Conservation (phyloP, 2,329 filamentous ascomycete species). For the Gaeumannomyces tritici region DNA sequence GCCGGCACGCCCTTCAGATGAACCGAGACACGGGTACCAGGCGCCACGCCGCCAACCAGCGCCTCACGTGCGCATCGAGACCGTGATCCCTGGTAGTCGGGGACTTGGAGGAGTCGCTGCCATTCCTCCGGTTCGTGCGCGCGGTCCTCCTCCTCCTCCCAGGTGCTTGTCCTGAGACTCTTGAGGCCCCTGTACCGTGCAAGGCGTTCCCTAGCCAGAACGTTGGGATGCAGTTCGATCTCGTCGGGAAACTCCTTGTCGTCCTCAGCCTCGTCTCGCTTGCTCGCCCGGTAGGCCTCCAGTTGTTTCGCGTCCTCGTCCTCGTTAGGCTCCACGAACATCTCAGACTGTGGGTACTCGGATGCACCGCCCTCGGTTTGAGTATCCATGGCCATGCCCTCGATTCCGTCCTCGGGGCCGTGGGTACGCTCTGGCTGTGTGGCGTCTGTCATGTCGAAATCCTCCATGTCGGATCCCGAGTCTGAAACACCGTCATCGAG, state of each 20-base stretch:
- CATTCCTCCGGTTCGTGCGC: conserved; percentile 85
- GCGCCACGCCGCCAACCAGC: conserved; percentile 74
- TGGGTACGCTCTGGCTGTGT: conserved; percentile 45
- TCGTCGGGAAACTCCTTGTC: conserved; percentile 96
- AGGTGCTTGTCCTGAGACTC: conserved; percentile 76
- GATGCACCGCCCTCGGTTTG: conserved; percentile 73
- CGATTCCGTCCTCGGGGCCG: conserved; percentile 70
- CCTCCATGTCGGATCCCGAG: conserved; percentile 76
- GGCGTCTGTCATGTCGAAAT: conserved; percentile 48
- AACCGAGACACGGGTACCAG: conserved; percentile 76
- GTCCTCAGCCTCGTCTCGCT: conserved; percentile 77
- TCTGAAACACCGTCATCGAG: conserved; percentile 66
- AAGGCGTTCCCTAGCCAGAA: conserved; percentile 75
- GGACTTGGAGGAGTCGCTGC: conserved; percentile 73
- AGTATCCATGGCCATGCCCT: conserved; percentile 51
- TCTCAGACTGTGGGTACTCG: conserved; percentile 89
- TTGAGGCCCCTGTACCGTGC: conserved; percentile 85
- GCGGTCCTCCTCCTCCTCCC: conserved; percentile 82
- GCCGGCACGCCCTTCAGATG: conserved; percentile 50
- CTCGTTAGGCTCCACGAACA: conserved; percentile 79
- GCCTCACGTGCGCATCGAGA: conserved; percentile 72
- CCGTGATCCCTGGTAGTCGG: conserved; percentile 81
- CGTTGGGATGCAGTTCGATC: conserved; percentile 84
- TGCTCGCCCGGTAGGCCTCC: conserved; percentile 68
- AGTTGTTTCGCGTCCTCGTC: conserved; percentile 70